A percentile compares a stretch with the other conserved stretches of the same genome.
Evolutionary conservation across 2,329 filamentous ascomycete genomes (phyloP).

Genomic region (Neurospora sp.): DNA sequence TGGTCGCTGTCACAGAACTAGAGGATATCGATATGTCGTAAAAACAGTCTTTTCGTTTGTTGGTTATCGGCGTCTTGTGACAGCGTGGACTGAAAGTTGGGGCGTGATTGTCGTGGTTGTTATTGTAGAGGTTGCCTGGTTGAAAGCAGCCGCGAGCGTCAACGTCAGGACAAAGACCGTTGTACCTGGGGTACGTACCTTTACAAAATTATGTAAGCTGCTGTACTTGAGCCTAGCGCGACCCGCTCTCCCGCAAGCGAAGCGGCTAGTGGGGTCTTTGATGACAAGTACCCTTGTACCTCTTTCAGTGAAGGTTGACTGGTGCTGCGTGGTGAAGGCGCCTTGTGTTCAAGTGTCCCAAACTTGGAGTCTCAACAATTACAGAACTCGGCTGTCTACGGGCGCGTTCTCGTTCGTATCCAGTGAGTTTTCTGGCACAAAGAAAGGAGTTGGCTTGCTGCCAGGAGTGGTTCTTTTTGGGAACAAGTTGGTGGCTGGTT

Average conservation of each 20-base stretch:
- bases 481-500: background rate
- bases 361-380: background rate
- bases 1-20: background rate
- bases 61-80: background rate
- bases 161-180: background rate
- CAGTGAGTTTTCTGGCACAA: background rate
- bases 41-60: background rate
- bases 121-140: background rate
- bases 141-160: background rate
- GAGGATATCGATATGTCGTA: background rate
- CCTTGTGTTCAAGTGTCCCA: background rate
- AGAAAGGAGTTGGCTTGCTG: background rate
- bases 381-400: background rate
- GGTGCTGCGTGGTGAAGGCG: background rate
- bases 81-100: background rate
- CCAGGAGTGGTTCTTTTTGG: background rate
- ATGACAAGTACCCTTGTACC: background rate
- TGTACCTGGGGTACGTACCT: background rate
- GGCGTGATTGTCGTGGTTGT: background rate
- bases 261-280: background rate
- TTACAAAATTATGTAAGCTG: background rate
- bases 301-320: background rate
- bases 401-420: background rate
- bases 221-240: background rate
- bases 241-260: background rate